Evolutionary conservation across 2,329 filamentous ascomycete genomes (phyloP), one percentile per base, ranked within the genome.

Genomic region (Amphichorda felina): DNA sequence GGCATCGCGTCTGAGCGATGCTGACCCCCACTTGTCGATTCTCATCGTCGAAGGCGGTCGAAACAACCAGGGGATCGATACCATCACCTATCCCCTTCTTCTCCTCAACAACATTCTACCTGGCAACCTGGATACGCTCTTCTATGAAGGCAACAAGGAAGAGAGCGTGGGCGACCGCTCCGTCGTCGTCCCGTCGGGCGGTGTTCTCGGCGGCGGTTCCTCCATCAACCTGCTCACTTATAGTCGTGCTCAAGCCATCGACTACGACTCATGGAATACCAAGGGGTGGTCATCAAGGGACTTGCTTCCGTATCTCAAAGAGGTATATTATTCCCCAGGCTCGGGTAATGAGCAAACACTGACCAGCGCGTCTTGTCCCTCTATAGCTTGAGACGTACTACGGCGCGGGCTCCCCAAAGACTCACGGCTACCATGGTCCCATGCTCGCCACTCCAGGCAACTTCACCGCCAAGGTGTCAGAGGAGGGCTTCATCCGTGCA

Each of bases 31-130:
- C 24, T 53, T 72, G 3, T 61, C 59, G 10, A 62, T 73, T 34
- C 53, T 74, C 9, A 53, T 75, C 10, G 60, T 75, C 31, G 71
- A 75, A 45, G 54, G 57, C 17, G 71, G 71, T 2, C 56, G 55
- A 14, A 68, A 73, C 48, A 73, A 67, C 44, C 62, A 63, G 40
- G 55, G 68, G 42, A 55, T 64, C 33, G 63, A 64, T 1, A 59
- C 56, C 10, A 54, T 74, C 18, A 52, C 62, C 9, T 58, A 69
- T 35, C 70, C 70, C 2, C 68, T 59, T 1, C 51, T 71, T 13
- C 37, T 39, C 26, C 33, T 45, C 27, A 37, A 21, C 27, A 40
- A 51, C 34, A 25, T 52, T 5, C n/a, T 39, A 3, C 43, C 49
- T 5, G 39, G 17, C 1, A 45, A 43, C 28, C 39, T 44, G 8